A percentile compares a stretch with the other conserved stretches of the same genome.
These are phyloP conservation scores for Pythium rishiriense DNA, from an alignment of 352 stramenopile species.

Conservation along the genomic window DNA sequence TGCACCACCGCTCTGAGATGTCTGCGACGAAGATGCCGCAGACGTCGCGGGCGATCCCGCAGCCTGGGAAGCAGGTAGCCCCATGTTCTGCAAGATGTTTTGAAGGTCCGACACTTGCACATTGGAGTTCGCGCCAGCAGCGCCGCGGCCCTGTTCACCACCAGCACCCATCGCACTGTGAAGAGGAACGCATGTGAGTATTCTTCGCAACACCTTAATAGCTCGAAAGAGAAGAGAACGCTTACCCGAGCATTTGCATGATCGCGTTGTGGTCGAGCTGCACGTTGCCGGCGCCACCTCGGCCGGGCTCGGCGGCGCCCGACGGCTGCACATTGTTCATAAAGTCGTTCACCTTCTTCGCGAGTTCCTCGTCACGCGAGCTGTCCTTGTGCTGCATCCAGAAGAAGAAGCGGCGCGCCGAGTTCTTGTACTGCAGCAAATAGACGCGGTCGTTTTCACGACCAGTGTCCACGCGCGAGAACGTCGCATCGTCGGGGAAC, in stretches of 20 bases:
- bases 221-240: not conserved
- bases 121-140: conserved; percentile 30
- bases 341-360: conserved; percentile 87
- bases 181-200: not conserved
- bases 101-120: conserved; percentile 88
- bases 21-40: conserved; percentile 74
- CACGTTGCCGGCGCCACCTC: conserved; percentile 53
- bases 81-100: conserved; percentile 89
- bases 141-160: conserved; percentile 57
- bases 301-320: conserved; percentile 29
- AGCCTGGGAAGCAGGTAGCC: conserved; percentile 61
- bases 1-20: conserved; percentile 61
- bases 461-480: conserved; percentile 88
- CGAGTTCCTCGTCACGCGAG: conserved; percentile 83
- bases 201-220: not conserved
- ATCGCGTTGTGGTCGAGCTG: conserved; percentile 90
- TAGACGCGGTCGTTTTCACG: conserved; percentile 86
- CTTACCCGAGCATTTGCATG: conserved; percentile 89
- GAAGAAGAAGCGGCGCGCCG: conserved; percentile 92
- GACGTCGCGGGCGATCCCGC: conserved; percentile 75
- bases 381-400: conserved; percentile 94
- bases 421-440: conserved; percentile 93
- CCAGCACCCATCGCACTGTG: conserved; percentile 70
- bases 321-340: conserved; percentile 84
- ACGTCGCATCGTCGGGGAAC: conserved; percentile 89